Percentiles rank a stretch among this genome's conserved stretches.
Conservation (phyloP, 2,329 filamentous ascomycete genomes). For the Alternaria ventricosa region DNA sequence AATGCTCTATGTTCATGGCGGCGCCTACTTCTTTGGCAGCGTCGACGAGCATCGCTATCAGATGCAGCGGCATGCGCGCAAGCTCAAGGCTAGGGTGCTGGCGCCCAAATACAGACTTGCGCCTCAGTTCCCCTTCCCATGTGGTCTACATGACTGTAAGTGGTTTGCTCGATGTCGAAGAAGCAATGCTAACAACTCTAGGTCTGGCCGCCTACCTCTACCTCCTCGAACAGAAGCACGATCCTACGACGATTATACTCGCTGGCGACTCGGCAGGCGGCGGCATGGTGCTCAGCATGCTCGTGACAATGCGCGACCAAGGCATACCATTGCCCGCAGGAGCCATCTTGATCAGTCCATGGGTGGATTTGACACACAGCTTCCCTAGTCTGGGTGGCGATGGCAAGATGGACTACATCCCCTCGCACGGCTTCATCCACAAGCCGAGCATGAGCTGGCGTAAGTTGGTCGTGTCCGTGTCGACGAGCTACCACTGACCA, state of each 20-base stretch:
- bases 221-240: constrained; percentile 72
- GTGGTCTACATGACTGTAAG: constrained; percentile 82
- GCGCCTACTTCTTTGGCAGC: constrained; percentile 94
- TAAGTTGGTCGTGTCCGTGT: constrained; percentile 15
- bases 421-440: constrained; percentile 84
- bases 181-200: constrained; percentile 13
- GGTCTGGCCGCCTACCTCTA: constrained; percentile 81
- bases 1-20: constrained; percentile 94
- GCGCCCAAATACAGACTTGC: constrained; percentile 85
- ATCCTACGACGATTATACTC: constrained; percentile 81
- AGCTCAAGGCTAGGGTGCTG: constrained; percentile 87
- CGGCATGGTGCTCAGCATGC: constrained; percentile 81
- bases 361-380: constrained; percentile 94
- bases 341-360: constrained; percentile 88
- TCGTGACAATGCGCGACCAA: constrained; percentile 83
- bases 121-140: constrained; percentile 95
- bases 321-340: constrained; percentile 86
- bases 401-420: constrained; percentile 84
- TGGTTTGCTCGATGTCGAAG: background rate
- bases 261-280: constrained; percentile 94
- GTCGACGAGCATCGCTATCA: constrained; percentile 98
- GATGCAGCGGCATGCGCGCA: constrained; percentile 92
- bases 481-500: constrained; percentile 4
- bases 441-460: constrained; percentile 89
- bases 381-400: constrained; percentile 86